Conservation (phyloP, 2,329 filamentous ascomycete genomes). For the Daldinia sp. region DNA sequence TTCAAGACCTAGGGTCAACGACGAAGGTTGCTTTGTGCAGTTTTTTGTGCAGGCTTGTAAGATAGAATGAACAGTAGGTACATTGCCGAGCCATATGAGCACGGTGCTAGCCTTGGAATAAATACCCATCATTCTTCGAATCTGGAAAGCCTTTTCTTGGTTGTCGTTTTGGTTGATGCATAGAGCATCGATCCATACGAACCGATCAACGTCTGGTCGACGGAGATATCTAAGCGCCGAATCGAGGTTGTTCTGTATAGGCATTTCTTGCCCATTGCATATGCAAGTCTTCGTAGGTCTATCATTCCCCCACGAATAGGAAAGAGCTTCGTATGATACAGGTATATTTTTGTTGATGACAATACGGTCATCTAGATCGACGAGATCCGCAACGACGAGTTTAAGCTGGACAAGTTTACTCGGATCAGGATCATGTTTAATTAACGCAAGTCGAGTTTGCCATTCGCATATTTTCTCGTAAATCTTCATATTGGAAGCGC, state of each 20-base stretch:
- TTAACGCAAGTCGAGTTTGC: neutral
- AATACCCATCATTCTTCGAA: neutral
- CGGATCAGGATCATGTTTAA: neutral
- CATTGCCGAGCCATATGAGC: neutral
- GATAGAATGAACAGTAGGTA: neutral
- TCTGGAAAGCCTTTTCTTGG: neutral
- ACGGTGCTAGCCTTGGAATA: neutral
- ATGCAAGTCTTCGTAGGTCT: neutral
- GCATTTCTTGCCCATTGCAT: neutral
- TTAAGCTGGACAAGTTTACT: neutral
- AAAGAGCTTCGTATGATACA: neutral
- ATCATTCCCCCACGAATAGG: neutral
- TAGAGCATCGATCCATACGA: neutral
- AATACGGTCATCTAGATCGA: neutral
- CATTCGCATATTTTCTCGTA: neutral
- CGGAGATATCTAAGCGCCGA: neutral
- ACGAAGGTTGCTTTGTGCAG: neutral
- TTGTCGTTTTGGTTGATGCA: neutral
- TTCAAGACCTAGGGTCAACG: neutral
- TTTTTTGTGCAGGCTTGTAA: neutral
- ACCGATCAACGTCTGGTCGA: neutral
- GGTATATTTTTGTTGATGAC: neutral
- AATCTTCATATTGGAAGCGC: neutral
- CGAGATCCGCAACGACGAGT: neutral
- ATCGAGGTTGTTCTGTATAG: neutral